Conservation (phyloP, 2,329 filamentous ascomycete species). For the Neurospora sp. region DNA sequence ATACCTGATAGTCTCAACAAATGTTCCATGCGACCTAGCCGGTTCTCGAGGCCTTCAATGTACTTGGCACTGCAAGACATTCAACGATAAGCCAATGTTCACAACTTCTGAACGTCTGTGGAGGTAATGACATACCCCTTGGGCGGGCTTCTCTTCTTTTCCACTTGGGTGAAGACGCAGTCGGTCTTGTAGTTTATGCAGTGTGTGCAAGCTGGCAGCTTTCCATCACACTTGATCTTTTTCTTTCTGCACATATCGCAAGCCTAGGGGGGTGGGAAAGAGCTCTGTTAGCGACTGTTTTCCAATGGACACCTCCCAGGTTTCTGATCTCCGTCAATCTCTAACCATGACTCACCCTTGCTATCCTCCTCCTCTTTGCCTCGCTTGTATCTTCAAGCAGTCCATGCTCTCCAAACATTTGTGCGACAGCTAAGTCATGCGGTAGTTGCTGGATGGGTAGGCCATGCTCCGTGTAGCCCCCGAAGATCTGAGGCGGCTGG, state of each 20-base stretch:
- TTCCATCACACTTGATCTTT: conserved; percentile 97
- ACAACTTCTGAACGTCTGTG: background rate
- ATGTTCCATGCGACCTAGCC: conserved; percentile 91
- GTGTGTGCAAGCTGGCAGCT: conserved; percentile 87
- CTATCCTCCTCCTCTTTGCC: conserved; percentile 80
- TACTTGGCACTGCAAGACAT: conserved; percentile 67
- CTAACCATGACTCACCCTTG: conserved; percentile 50
- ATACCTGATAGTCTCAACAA: conserved; percentile 70
- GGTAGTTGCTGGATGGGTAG: conserved; percentile 46
- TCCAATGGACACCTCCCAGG: background rate
- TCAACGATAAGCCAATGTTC: conserved; percentile 8
- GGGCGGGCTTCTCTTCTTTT: conserved; percentile 95
- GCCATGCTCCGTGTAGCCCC: conserved; percentile 49
- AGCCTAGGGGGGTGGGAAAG: conserved; percentile 40
- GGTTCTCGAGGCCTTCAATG: conserved; percentile 92
- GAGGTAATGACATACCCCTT: conserved; percentile 61
- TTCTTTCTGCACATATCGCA: conserved; percentile 96
- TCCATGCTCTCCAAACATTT: conserved; percentile 49
- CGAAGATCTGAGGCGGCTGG: conserved; percentile 61
- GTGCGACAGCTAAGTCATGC: conserved; percentile 43
- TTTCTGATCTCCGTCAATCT: background rate
- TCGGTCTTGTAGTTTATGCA: conserved; percentile 98
- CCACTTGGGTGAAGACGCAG: conserved; percentile 93
- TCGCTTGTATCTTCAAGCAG: conserved; percentile 62
- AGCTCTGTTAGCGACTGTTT: conserved; percentile 7